Conservation (phyloP, 495 filamentous ascomycete species). For the Aspergillus nidulans region DNA sequence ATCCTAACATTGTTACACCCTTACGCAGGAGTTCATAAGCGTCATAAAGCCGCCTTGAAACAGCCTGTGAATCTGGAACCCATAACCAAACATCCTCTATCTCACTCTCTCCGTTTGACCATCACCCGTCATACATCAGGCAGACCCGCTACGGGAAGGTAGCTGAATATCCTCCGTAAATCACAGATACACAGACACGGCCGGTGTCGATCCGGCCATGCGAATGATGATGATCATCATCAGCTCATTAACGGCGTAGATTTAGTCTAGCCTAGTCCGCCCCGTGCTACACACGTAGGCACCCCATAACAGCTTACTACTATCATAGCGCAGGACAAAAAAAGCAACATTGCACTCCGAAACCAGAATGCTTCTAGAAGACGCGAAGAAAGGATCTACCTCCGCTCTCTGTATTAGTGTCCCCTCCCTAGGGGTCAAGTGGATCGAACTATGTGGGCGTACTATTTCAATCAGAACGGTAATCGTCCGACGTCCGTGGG, state of each 20-base stretch:
- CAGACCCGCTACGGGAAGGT: background rate
- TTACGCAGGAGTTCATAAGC: background rate
- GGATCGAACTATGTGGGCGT: background rate
- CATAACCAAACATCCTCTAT: background rate
- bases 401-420: background rate
- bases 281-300: background rate
- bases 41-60: background rate
- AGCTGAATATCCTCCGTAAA: background rate
- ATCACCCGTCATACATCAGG: background rate
- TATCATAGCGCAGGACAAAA: background rate
- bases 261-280: background rate
- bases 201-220: background rate
- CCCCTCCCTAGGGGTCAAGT: background rate
- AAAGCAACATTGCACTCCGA: background rate
- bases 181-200: background rate
- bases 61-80: background rate
- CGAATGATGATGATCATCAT: background rate
- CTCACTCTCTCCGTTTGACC: background rate
- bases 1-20: background rate
- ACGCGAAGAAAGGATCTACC: constrained; percentile 16
- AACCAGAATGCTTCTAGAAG: constrained; percentile 19
- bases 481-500: background rate
- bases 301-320: background rate
- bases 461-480: background rate
- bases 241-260: background rate